A percentile compares a stretch with the other conserved stretches of the same genome.
phyloP scores from a whole-genome alignment of 306 rosid genomes.

The Pyrus communis region DNA sequence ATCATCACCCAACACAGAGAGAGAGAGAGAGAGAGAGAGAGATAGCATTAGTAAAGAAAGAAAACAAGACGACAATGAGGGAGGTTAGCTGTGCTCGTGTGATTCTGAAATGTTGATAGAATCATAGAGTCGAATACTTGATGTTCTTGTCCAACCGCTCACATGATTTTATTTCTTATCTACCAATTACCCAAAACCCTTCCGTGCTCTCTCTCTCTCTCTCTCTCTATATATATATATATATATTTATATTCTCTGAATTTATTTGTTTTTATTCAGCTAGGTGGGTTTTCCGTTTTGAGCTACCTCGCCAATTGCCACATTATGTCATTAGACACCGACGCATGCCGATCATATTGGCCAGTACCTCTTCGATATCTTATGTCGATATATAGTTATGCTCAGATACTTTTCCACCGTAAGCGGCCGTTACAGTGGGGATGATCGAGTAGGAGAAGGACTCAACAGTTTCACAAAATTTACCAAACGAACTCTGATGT shows the following conservation, averaged over 20 bases:
- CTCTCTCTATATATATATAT: no score
- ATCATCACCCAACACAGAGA: neutral
- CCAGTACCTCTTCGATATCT: no score
- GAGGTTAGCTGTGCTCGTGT: conserved; percentile 27
- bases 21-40: neutral
- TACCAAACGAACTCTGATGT: no score
- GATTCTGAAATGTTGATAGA: conserved; percentile 25
- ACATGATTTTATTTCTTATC: conserved; percentile 9
- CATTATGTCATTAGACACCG: no score
- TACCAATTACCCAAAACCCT: neutral
- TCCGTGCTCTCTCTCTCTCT: neutral
- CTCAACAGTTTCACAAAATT: no score
- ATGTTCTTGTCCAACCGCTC: neutral
- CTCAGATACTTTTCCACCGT: neutral
- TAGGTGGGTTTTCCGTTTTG: neutral
- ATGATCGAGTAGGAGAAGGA: neutral
- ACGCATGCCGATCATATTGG: no score
- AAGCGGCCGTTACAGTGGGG: neutral
- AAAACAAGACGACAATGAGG: neutral
- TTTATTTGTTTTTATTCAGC: neutral
- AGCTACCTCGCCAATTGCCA: neutral
- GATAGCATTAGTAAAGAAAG: neutral
- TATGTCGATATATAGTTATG: neutral
- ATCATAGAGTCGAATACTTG: neutral
- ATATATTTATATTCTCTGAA: neutral